Base-by-base conservation (phyloP, 2,329 filamentous ascomycete genomes). In the Clarireedia monteithiana region DNA sequence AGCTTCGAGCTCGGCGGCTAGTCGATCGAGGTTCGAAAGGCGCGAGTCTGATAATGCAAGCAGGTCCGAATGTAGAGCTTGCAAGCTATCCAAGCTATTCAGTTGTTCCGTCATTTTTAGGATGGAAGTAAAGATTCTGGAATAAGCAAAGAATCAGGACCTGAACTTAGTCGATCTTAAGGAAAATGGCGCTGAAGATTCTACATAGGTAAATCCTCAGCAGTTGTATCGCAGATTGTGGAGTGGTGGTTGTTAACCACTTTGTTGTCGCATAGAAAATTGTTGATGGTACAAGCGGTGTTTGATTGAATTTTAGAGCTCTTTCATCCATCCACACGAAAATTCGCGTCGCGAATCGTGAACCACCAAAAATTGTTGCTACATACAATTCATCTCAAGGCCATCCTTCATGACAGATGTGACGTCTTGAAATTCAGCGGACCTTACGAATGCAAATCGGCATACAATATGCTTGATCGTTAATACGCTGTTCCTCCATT, bases 11-110 rank as follows among this genome's bases (percentile, higher is more conserved):
- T 82, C 79, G 50, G 74, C 67, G 64, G 83, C 80, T 57, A 86
- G 77, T 62, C 89, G 83, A 59, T 92, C 85, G 40, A 89, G 74
- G 59, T 85, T 83, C 34, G 85, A 79, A 51, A 90, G 72, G 27
- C 86, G 82, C 56, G 83, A 82, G 66, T 94, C 85, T 61, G 83
- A 82, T 64, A 94, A 79, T 56, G 86, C 84, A 64, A 87, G 77
- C 60, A 99, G 83, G 74, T 96, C 91, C 70, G 88, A 83, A 72
- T 95, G 89, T 65, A 99, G 83, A 71, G 83, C 85, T 75, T 91
- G 85, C 67, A 97, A 83, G 72, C 84, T 82, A 68, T 86, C 85
- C 68, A 95, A 79, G 68, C 81, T 83, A 70, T 84, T 53, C 10
- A 27, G 84, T 69, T 83, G 76, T 68, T 87, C 85, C 70, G 86